Percentiles rank a stretch among this genome's conserved stretches.
phyloP scores from a whole-genome alignment of 352 stramenopile species.

The Phytophthora colocasiae region DNA sequence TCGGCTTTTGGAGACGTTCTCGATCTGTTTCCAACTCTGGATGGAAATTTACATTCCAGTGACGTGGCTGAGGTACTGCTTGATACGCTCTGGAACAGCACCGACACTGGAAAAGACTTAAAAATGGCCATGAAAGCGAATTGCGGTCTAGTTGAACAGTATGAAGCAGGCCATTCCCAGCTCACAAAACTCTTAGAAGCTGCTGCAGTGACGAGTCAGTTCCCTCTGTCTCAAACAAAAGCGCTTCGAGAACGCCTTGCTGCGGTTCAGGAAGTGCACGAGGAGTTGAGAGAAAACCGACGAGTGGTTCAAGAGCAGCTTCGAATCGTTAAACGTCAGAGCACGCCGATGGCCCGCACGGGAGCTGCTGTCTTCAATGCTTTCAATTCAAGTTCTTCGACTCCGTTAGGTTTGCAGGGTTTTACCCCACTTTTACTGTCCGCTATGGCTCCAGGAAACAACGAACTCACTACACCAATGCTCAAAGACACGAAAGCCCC shows the following conservation, averaged over 20 bases:
- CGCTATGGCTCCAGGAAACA: slow-evolving; percentile 2
- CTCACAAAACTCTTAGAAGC: slow-evolving; percentile 54
- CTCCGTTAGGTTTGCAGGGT: slow-evolving; percentile 37
- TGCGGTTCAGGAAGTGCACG: slow-evolving; percentile 37
- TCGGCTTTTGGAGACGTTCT: slow-evolving; percentile 53
- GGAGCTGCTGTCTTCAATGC: slow-evolving; percentile 54
- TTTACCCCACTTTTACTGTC: slow-evolving; percentile 46
- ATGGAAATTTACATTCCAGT: slow-evolving; percentile 29
- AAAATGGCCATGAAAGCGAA: slow-evolving; percentile 47
- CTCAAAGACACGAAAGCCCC: slow-evolving; percentile 10
- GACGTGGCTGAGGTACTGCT: slow-evolving; percentile 49
- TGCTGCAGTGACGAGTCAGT: slow-evolving; percentile 49
- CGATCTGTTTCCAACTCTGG: slow-evolving; percentile 42
- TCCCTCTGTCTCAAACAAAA: slow-evolving; percentile 51
- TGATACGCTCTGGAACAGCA: slow-evolving; percentile 55
- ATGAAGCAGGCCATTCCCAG: slow-evolving; percentile 24
- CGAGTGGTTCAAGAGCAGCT: slow-evolving; percentile 22
- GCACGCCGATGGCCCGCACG: slow-evolving; percentile 23
- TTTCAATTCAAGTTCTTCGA: slow-evolving; percentile 40
- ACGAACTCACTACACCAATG: background rate
- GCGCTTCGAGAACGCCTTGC: slow-evolving; percentile 36
- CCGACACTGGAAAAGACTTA: slow-evolving; percentile 22
- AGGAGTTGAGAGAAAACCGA: slow-evolving; percentile 13
- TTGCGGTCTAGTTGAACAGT: slow-evolving; percentile 17
- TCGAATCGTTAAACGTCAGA: slow-evolving; percentile 26